Evolutionary conservation across 495 filamentous ascomycete genomes (phyloP).

Genomic region (Friedmanniomyces endolithicus): DNA sequence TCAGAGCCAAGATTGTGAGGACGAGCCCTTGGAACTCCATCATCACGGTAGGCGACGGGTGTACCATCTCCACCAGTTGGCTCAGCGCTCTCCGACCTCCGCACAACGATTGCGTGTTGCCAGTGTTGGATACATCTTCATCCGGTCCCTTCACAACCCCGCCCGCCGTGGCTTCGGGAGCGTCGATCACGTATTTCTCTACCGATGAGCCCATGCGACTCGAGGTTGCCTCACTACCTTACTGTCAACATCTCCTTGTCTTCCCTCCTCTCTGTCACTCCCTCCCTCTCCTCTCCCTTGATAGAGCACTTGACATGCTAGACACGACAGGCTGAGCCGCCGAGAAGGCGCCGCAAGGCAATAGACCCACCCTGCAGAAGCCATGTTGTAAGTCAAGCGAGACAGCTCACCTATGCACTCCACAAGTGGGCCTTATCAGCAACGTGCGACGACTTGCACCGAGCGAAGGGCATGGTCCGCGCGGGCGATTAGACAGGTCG

Average conservation of each 20-base stretch:
- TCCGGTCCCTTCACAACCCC: not conserved
- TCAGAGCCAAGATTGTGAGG: too few species aligned
- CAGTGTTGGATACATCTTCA: too few species aligned
- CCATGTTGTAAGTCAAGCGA: not conserved
- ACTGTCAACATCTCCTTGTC: not conserved
- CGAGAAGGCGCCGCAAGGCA: not conserved
- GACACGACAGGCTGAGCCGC: not conserved
- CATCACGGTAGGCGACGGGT: too few species aligned
- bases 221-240: too few species aligned
- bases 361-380: not conserved
- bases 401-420: not conserved
- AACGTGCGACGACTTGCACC: not conserved
- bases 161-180: not conserved
- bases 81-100: too few species aligned
- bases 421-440: not conserved
- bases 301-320: not conserved
- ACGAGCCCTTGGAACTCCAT: too few species aligned
- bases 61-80: too few species aligned
- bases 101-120: too few species aligned
- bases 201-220: too few species aligned
- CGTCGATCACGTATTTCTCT: not conserved
- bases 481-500: not conserved
- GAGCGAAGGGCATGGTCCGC: too few species aligned
- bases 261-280: not conserved
- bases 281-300: not conserved